A percentile compares a stretch with the other conserved stretches of the same genome.
phyloP scores from a whole-genome alignment of 2,329 filamentous ascomycete genomes.

The Verticillium dahliae region DNA sequence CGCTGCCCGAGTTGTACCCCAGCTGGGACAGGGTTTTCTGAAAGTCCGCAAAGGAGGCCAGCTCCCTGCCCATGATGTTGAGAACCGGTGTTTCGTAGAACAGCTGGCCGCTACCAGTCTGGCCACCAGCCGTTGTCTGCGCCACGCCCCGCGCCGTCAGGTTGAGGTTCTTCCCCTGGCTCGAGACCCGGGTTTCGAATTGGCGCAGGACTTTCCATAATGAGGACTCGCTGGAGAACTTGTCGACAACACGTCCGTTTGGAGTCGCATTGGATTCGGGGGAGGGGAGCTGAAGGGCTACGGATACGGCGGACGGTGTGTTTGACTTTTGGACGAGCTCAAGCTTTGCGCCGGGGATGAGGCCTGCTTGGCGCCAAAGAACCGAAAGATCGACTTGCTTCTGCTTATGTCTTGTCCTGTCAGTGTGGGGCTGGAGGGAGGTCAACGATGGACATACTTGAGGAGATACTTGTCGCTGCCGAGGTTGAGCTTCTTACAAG shows the following conservation, averaged over 20 bases:
- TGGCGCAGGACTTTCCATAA: conserved; percentile 86
- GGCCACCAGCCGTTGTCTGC: conserved; percentile 44
- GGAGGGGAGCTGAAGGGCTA: conserved; percentile 79
- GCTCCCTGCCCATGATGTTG: conserved; percentile 74
- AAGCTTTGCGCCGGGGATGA: conserved; percentile 80
- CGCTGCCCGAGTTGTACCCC: conserved; percentile 78
- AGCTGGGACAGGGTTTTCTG: conserved; percentile 85
- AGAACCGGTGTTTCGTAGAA: conserved; percentile 85
- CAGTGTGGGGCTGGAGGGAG: neutral
- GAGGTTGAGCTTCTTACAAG: conserved; percentile 75
- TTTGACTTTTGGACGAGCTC: conserved; percentile 85
- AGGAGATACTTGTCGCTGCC: conserved; percentile 68
- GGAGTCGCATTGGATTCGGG: conserved; percentile 58
- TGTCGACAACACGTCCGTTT: conserved; percentile 67
- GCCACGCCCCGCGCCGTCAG: conserved; percentile 80
- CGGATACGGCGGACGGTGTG: conserved; percentile 76
- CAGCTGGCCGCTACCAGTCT: conserved; percentile 62
- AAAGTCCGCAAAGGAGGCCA: conserved; percentile 71
- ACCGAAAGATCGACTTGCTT: conserved; percentile 81
- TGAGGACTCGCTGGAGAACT: conserved; percentile 81
- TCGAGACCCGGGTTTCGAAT: conserved; percentile 73
- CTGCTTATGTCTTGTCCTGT: conserved; percentile 60
- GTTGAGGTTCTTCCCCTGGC: conserved; percentile 58
- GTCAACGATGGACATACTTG: conserved; percentile 53
- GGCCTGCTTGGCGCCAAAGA: conserved; percentile 75